Conservation (phyloP, 208 protist species). For the Tritrichomonas musculus region DNA sequence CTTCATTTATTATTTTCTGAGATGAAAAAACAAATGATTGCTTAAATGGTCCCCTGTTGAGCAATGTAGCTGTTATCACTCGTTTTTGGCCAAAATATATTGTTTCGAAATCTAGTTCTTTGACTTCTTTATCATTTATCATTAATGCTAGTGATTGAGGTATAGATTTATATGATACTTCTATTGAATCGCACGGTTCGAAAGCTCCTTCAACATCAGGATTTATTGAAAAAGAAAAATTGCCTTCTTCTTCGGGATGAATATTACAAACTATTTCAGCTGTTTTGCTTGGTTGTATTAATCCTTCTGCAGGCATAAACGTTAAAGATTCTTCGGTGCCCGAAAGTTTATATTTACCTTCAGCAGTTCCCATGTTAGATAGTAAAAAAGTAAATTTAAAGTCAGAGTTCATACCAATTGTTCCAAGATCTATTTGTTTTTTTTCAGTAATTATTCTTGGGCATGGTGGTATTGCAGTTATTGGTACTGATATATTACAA, state of each 20-base stretch:
- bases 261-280: neutral
- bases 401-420: neutral
- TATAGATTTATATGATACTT: neutral
- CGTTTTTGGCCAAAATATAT: neutral
- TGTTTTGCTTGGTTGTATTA: neutral
- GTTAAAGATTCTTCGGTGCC: neutral
- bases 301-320: neutral
- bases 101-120: neutral
- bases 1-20: neutral
- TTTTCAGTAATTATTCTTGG: neutral
- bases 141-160: neutral
- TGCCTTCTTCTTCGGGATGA: neutral
- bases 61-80: neutral
- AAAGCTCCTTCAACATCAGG: neutral
- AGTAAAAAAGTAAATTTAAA: neutral
- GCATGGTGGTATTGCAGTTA: neutral
- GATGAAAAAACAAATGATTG: constrained; percentile 7
- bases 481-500: neutral
- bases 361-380: neutral
- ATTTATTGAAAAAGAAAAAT: neutral
- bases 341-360: neutral
- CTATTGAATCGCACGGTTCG: neutral
- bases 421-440: neutral
- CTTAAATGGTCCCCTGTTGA: neutral
- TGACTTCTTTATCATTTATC: neutral